These are phyloP conservation scores for Echinosophora koreensis DNA, from an alignment of 306 rosid genomes.

Conservation along the genomic window DNA sequence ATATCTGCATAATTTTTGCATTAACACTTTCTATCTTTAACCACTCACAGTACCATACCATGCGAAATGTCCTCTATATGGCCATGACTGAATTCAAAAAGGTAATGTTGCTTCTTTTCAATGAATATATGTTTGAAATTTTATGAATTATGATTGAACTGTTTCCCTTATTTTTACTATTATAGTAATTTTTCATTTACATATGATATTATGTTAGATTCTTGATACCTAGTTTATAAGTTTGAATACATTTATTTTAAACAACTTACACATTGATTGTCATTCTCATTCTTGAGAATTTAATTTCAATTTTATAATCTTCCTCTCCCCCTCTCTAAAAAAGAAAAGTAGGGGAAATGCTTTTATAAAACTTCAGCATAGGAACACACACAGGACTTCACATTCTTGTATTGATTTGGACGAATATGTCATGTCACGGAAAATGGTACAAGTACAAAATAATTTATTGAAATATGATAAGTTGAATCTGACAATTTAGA, in stretches of 20 bases:
- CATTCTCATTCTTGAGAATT: neutral
- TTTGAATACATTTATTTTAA: neutral
- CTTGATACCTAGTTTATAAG: conserved; percentile 17
- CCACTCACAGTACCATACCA: conserved; percentile 79
- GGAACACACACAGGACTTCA: neutral
- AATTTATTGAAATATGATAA: conserved; percentile 11
- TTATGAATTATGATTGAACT: neutral
- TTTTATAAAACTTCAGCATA: conserved; percentile 6
- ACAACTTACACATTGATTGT: neutral
- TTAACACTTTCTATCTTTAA: conserved; percentile 41
- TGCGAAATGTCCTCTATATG: conserved; percentile 83
- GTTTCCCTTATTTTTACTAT: conserved; percentile 8
- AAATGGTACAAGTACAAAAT: neutral
- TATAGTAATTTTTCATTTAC: neutral
- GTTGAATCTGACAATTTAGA: conserved; percentile 3
- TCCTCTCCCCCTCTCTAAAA: neutral
- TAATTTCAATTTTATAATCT: neutral
- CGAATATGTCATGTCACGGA: conserved; percentile 11
- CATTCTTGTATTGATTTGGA: conserved; percentile 23
- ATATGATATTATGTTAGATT: conserved; percentile 29
- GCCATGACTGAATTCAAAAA: conserved; percentile 78
- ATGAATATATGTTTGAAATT: conserved; percentile 4
- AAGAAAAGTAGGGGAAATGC: neutral
- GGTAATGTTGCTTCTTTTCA: conserved; percentile 57
- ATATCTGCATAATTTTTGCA: conserved; percentile 29